Evolutionary conservation across 208 protist genomes (phyloP), one percentile per base, ranked within the genome.

Genomic region (Zelonia costaricensis): DNA sequence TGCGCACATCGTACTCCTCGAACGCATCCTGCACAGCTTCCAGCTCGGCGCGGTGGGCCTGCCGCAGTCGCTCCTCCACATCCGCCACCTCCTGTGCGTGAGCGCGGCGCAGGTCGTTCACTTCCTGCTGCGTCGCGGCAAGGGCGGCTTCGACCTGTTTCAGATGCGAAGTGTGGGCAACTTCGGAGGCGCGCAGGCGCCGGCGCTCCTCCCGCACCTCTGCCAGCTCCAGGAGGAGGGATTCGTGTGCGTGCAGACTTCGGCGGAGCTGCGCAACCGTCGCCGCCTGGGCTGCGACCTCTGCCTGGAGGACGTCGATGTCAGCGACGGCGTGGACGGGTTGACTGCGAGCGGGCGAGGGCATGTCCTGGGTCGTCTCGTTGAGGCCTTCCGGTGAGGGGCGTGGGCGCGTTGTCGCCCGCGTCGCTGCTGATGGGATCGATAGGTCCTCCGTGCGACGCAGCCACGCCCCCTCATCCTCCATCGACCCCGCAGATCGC

Each of bases 1-100:
- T 81, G 30, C 74, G 55, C 3, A 42, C 38, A 52, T 84, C 76
- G 56, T 87, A 87, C 31, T 71, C 61, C 22, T 76, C 69, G 49
- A 87, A 87, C 15, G 80, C 80, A 12, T 57, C 67, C 38, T 72
- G 72, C 15, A 87, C 46, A 12, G 54, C 73, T 18, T 64, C 56
- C 45, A 87, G 52, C 40, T 87, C 80, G 13, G 52, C 64, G 0
- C 47, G 49, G 49, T 86, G 75, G 9, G 60, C 35, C 16, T 56
- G 57, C 15, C 69, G 71, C n/a, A 82, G 64, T 43, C 70, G 45
- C 15, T 73, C 68, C 40, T 77, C 69, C 9, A 66, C 69, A 6
- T 58, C 42, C 1, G 43, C 54, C 10, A 86, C 51, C 57, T 78
- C 60, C 38, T 80, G 69, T 44, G 53, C 39, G 15, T 65, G 58